Evolutionary conservation across 73 alveolate genomes (phyloP), one percentile per base, ranked within the genome.

Genomic region (Paramecium bursaria): DNA sequence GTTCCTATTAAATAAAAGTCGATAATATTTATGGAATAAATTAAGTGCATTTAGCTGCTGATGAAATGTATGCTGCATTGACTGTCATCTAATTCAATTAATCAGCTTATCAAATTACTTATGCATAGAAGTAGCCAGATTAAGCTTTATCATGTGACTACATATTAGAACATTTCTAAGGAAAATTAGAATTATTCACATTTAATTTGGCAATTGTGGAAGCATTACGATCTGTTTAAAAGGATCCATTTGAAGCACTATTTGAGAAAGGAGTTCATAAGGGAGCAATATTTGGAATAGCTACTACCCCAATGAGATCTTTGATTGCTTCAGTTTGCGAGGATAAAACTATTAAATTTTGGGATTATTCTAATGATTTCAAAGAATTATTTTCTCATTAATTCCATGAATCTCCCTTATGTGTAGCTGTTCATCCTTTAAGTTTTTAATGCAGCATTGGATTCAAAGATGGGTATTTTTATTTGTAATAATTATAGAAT

Each of bases 261-360:
- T 75, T 75, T 31, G 88, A 75, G 48, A 44, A 75, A 35, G 88
- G 88, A n/a, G 88, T 75, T 26, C 88, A 75, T 52, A 75, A 50
- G 33, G 88, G 88, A 13, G 21, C 77, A 3, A 75, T 75, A n/a
- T 75, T 75, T 21, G 60, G 50, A 50, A 33, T 75, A 49, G 74
- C 77, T 2, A 51, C 50, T 2, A 50, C 77, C 10, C 88, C 88
- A 5, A 75, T 61, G 51, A 75, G 88, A 51, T 75, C 88, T 27
- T 31, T 75, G 35, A 33, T 75, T 10, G 88, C 74, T 46, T 75
- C 88, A 2, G 74, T 75, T 6, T 75, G 88, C 46, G 88, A 75
- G 30, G 88, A 75, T 51, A 35, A 61, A 19, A 75, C 74, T 25
- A 61, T 61, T 15, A 75, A 75, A 51, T 75, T 75, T 30, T 50